phyloP scores from a whole-genome alignment of 345 rosid genomes.

The Nasturtium officinale region DNA sequence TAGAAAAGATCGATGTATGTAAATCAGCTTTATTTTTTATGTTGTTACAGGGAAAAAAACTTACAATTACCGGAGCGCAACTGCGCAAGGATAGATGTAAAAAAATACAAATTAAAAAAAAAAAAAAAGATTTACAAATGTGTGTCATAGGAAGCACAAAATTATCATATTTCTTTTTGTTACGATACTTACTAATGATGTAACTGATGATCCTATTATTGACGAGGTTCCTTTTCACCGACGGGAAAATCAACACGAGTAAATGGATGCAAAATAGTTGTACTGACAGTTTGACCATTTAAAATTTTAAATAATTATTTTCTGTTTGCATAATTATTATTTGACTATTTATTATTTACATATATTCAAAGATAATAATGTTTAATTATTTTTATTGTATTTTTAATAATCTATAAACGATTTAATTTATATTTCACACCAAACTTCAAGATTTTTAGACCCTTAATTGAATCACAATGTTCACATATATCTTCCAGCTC shows the following conservation, averaged over 20 bases:
- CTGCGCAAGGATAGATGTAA: neutral
- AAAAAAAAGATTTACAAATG: neutral
- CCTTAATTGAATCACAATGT: too few relatives aligned
- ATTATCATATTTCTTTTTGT: neutral
- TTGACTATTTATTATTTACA: neutral
- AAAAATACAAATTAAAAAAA: neutral
- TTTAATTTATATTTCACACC: too few relatives aligned
- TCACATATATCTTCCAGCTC: neutral
- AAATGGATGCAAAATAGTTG: conserved; percentile 1
- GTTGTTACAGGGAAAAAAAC: neutral
- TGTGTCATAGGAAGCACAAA: neutral
- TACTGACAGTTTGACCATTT: conserved; percentile 5
- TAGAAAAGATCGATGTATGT: neutral
- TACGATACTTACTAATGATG: conserved; percentile 22
- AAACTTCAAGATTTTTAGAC: too few relatives aligned
- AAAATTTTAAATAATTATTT: neutral
- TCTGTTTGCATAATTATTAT: too few relatives aligned
- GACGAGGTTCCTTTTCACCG: conserved; percentile 23
- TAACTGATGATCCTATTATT: conserved; percentile 15
- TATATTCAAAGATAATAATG: too few relatives aligned
- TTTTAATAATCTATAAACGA: too few relatives aligned
- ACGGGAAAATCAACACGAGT: neutral
- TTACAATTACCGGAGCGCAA: neutral
- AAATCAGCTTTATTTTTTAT: neutral
- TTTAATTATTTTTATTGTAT: too few relatives aligned